Evolutionary conservation across 1,139 yeast species (phyloP), one percentile per base, ranked within the genome.

Genomic region (Lodderomyces orthopsilosis): DNA sequence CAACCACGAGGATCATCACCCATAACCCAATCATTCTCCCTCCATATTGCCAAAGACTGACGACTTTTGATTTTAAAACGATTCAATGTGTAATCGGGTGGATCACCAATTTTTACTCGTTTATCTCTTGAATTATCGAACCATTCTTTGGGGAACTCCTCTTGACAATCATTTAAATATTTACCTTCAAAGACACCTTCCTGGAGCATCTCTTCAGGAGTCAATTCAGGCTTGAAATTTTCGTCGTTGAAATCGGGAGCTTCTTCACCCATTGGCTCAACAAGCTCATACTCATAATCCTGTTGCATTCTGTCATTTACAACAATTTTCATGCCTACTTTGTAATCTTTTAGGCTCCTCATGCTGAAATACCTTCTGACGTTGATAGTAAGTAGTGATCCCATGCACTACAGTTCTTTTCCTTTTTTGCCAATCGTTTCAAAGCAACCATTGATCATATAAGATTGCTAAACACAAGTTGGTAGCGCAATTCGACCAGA

Each of bases 1-100:
- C 42, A 40, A 21, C 42, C 42, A n/a, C 42, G 38, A 26, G 42
- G 42, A 23, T 40, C 42, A 30, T 40, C 34, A 12, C 42, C 42
- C 35, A 40, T 35, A 6, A 35, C 21, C 42, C 42, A 40, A 14
- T 17, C 30, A 18, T 40, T 40, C 14, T 40, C 39, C 13, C 32
- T 18, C 42, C 42, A 40, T 6, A 40, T 40, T 6, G 19, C 39
- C 26, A 40, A 35, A 2, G 23, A 13, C 22, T 40, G 42, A 10
- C 42, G 21, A 26, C 35, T 26, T 21, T 40, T 40, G 13, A 40
- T 40, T 35, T 40, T 35, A 26, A 40, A 40, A 22, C 42, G 38
- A 23, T 40, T 40, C 33, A 40, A 40, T 22, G 12, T 27, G 12
- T 26, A 21, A 35, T 40, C 39, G 4, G 42, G 42, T 10, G 26